Base-by-base conservation (phyloP, 768 basidiomycete species). In the Lentinula sp. region DNA sequence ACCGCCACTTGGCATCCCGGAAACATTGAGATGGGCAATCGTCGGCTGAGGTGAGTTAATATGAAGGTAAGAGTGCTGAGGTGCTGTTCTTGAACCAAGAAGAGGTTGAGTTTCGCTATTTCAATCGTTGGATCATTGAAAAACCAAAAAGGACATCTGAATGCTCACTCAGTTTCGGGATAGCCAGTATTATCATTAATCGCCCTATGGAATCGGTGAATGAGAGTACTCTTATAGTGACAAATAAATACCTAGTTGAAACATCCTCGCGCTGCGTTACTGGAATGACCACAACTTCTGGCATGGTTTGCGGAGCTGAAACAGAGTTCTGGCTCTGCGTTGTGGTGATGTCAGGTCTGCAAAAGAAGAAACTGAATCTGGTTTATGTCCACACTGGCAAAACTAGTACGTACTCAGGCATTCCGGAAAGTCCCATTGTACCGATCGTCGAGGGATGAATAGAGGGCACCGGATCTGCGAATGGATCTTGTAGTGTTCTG, bases 91-190 rank as follows among this genome's bases (percentile, higher is more conserved):
- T 10, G 71, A 69, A 16, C 74, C 74, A 9, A 86, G 76, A 10
- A 87, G 75, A 2, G 86, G 85, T 11, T 73, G 76, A 0, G 76
- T 75, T 72, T 87, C 86, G 63, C 85, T 87, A n/a, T 9, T 7
- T 21, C 31, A 13, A 9, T 13, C 1, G 35, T 35, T 37, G 10
- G 35, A 42, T 35, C n/a, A 10, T 8, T 3, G 13, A n/a, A 18
- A 18, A 23, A 39, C 34, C 16, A 10, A 46, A 32, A 18, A 15
- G 10, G 13, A 51, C n/a, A 51, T 13, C 15, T 5, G 11, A 16
- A 15, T 51, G 31, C 23, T 51, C 15, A 35, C 34, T 31, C 31
- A 34, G 34, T 32, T n/a, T 51, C 34, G 15, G 7, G 34, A 51
- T 10, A 39, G 16, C 43, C 16, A 50, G 16, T 3, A 51, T 52